phyloP scores from a whole-genome alignment of 2,329 filamentous ascomycete genomes.

The Penicillium decumbens region DNA sequence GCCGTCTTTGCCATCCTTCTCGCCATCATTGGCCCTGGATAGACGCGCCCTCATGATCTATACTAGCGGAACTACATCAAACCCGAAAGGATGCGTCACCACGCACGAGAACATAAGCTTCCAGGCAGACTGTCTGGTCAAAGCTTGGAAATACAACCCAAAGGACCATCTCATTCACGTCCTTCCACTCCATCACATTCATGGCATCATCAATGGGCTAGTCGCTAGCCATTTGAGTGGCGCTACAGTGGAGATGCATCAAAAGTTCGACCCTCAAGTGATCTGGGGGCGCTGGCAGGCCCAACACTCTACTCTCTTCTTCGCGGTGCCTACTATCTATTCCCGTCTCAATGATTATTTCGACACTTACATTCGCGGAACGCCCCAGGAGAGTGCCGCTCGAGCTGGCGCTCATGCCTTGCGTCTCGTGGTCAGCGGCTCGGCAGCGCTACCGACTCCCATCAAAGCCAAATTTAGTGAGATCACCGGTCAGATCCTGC shows the following conservation, averaged over 20 bases:
- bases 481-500: conserved; percentile 41
- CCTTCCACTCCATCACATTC: conserved; percentile 50
- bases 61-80: conserved; percentile 41
- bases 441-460: conserved; percentile 41
- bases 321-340: conserved; percentile 51
- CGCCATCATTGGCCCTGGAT: conserved; percentile 23
- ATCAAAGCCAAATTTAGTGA: conserved; percentile 40
- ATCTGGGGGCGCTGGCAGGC: conserved; percentile 48
- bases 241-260: conserved; percentile 47
- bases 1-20: conserved; percentile 33
- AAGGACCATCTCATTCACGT: conserved; percentile 48
- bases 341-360: conserved; percentile 47
- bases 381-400: conserved; percentile 31
- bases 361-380: conserved; percentile 36
- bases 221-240: conserved; percentile 46
- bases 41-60: conserved; percentile 42
- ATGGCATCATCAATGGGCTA: conserved; percentile 50
- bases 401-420: conserved; percentile 33
- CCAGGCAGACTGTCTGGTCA: conserved; percentile 29
- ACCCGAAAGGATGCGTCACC: conserved; percentile 43
- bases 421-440: conserved; percentile 41
- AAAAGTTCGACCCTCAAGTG: conserved; percentile 42
- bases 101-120: conserved; percentile 41
- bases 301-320: conserved; percentile 45
- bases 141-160: conserved; percentile 29